Evolutionary conservation across 2,329 filamentous ascomycete genomes (phyloP), one percentile per base, ranked within the genome.

Genomic region (Ophiostoma piceae): DNA sequence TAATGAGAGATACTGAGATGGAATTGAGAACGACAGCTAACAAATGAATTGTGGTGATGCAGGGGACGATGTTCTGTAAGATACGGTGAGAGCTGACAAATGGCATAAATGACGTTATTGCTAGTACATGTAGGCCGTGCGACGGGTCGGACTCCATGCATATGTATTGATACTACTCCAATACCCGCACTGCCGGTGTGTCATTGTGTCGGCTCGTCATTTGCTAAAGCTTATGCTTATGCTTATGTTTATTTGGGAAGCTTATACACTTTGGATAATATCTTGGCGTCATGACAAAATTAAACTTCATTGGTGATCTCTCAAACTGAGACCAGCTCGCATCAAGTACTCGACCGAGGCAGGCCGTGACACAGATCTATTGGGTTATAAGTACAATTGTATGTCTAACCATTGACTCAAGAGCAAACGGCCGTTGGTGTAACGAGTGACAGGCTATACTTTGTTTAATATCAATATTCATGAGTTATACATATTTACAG

Each of bases 31-130:
- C 35, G 35, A 2, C 35, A n/a, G 2, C 47, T 29, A 29, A 32
- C 29, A 16, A 11, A 29, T 22, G 29, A 19, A 29, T 32, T 3
- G 9, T 62, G 26, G 19, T n/a, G 47, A n/a, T n/a, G n/a, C 47
- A 7, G 6, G 22, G 9, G 35, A 35, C 35, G 35, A 35, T 35
- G 35, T 2, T 1, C 35, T 35, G 35, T 35, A 35, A 35, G 35
- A 35, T 35, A 54, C 47, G n/a, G 47, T 54, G 47, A 54, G 19
- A n/a, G 47, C 47, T 54, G 47, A 54, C 47, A 54, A 54, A 54
- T 54, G 47, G 26, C 26, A 29, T 16, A 14, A 16, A 43, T 43
- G 41, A 43, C 41, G 41, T 43, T 43, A 43, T 19, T 54, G n/a
- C 47, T 54, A 54, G 19, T 16, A 54, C 41, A 43, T 16, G 41